Evolutionary conservation across 129 eudicot species (phyloP), one percentile per base, ranked within the genome.

Genomic region (Calendula officinalis): DNA sequence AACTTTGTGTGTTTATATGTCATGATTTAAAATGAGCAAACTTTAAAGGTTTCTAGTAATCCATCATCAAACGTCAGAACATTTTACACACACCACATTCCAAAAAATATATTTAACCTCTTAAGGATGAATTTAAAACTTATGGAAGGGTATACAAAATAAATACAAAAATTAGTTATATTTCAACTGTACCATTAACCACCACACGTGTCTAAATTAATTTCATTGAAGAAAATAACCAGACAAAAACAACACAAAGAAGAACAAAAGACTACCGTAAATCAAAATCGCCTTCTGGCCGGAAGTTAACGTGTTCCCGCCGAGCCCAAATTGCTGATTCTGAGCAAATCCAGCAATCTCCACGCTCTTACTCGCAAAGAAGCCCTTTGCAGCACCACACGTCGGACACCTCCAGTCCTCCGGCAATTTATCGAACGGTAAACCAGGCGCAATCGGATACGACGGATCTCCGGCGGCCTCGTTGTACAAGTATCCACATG

Each of bases 401-500:
- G 99, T 94, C 27, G 97, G 82, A 64, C 99, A 94, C 81, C 99
- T 64, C 99, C 99, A 94, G 46, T 88, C 99, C 14, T 86, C 99
- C 36, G 99, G 97, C 67, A 88, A 75, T 76, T 53, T 67, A 0
- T 84, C 84, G 56, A 85, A 86, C 14, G 90, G 95, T 64, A 94
- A 43, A 63, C 99, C 99, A 2, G 99, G 97, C 0, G 99, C 84
- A 1, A 94, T 67, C 35, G 99, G 99, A 54, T 94, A 94, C 2
- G 91, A 70, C 0, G 96, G 83, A 60, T 94, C 99, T 1, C 99
- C 97, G 0, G 74, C 76, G 7, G 87, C 76, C 71, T 88, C 81
- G 64, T 94, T 75, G 72, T 89, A 94, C n/a, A 63, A 60, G 51
- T 83, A 88, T 47, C 99, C 99, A 66, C 99, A 94, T 7, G 99